phyloP scores from a whole-genome alignment of 2,329 filamentous ascomycete species.

The Scleromitrula shiraiana region DNA sequence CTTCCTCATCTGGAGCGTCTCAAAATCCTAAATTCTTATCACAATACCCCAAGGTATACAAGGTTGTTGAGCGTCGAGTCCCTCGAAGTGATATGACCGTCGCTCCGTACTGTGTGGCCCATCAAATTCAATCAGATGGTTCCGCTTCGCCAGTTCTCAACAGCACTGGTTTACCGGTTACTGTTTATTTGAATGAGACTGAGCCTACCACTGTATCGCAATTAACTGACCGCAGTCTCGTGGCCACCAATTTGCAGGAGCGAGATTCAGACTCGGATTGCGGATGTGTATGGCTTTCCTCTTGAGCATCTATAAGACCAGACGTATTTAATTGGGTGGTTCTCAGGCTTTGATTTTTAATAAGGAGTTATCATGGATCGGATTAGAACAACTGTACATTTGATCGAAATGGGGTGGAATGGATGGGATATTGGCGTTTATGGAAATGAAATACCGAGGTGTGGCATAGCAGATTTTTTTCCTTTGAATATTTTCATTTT shows the following conservation, averaged over 20 bases:
- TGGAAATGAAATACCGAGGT: background rate
- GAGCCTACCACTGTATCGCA: slow-evolving; percentile 15
- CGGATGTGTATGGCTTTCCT: slow-evolving; percentile 13
- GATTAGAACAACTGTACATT: background rate
- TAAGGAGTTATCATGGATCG: too few relatives aligned
- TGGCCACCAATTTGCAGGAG: background rate
- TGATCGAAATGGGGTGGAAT: background rate
- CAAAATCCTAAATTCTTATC: slow-evolving; percentile 23
- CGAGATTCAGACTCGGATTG: slow-evolving; percentile 3
- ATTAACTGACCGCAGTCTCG: slow-evolving; percentile 7
- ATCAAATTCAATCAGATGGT: slow-evolving; percentile 49
- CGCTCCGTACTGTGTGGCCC: slow-evolving; percentile 56
- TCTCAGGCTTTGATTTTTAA: background rate
- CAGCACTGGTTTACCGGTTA: slow-evolving; percentile 19
- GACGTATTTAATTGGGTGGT: background rate
- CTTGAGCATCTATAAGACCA: slow-evolving; percentile 1
- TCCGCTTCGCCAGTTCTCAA: slow-evolving; percentile 17
- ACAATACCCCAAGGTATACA: slow-evolving; percentile 50
- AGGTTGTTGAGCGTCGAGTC: slow-evolving; percentile 55
- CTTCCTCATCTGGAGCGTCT: slow-evolving; percentile 12
- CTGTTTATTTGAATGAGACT: slow-evolving; percentile 26
- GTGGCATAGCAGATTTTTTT: background rate
- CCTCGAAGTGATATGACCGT: slow-evolving; percentile 25
- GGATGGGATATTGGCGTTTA: too few relatives aligned
- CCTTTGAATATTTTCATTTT: background rate